Percentiles rank a stretch among this genome's conserved stretches.
These are phyloP conservation scores for Thymus quinquecostatus DNA, from an alignment of 257 asterid genomes.

Conservation along the genomic window DNA sequence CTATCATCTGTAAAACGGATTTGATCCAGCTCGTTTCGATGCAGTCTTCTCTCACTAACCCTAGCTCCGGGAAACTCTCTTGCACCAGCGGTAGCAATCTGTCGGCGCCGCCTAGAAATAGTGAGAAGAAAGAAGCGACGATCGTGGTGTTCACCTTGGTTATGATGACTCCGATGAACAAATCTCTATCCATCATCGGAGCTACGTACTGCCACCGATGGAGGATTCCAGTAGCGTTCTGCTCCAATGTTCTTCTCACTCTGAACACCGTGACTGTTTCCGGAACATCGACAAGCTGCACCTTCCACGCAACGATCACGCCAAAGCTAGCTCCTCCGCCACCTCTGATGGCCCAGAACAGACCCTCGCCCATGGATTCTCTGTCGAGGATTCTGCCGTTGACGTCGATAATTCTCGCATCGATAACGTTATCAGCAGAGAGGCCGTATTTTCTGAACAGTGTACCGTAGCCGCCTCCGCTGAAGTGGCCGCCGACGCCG, in stretches of 20 bases:
- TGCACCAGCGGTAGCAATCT: conserved; percentile 29
- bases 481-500: conserved; percentile 41
- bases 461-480: conserved; percentile 49
- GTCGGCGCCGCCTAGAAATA: conserved; percentile 38
- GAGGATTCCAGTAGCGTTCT: conserved; percentile 13
- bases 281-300: conserved; percentile 24
- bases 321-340: conserved; percentile 47
- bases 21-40: conserved; percentile 45
- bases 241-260: background rate
- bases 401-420: conserved; percentile 38
- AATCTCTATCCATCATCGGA: conserved; percentile 26
- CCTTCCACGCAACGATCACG: conserved; percentile 37
- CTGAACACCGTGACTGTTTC: conserved; percentile 5
- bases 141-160: conserved; percentile 13
- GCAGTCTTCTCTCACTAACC: conserved; percentile 37
- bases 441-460: conserved; percentile 38
- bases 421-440: conserved; percentile 40
- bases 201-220: conserved; percentile 39
- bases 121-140: conserved; percentile 24
- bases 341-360: conserved; percentile 46
- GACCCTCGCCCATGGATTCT: conserved; percentile 39
- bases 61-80: conserved; percentile 42
- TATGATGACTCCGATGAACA: conserved; percentile 18
- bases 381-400: conserved; percentile 36
- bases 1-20: background rate